phyloP scores from a whole-genome alignment of 192 early-diverging fungal genomes.

The Glomus cerebriforme region DNA sequence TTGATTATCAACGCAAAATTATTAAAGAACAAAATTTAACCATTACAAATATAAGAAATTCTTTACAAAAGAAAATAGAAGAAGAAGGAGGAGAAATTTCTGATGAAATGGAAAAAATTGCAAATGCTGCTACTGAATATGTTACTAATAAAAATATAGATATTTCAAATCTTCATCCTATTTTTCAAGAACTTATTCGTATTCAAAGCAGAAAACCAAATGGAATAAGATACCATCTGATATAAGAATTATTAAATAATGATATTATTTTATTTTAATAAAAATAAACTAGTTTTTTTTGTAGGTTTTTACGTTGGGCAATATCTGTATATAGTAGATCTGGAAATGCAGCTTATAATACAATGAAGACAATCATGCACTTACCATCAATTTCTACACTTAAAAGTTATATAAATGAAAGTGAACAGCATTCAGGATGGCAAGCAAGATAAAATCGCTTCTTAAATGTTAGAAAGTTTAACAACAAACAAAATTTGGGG shows the following conservation, averaged over 20 bases:
- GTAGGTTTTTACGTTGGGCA: background rate
- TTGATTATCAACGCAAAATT: background rate
- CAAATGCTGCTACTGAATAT: background rate
- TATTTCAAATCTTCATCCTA: constrained; percentile 3
- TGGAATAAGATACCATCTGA: background rate
- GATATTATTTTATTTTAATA: background rate
- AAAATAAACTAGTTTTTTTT: background rate
- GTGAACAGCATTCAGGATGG: background rate
- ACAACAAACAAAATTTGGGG: background rate
- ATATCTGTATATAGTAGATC: background rate
- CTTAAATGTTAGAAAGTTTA: background rate
- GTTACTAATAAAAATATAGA: background rate
- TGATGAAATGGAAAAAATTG: background rate
- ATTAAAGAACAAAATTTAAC: background rate
- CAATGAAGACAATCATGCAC: background rate
- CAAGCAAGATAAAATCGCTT: background rate
- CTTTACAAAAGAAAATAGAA: background rate
- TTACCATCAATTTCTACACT: background rate
- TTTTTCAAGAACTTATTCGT: background rate
- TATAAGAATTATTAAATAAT: constrained; percentile 11
- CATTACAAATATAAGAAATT: background rate
- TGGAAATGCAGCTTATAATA: background rate
- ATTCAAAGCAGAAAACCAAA: background rate
- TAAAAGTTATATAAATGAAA: background rate
- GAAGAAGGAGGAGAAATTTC: background rate